A percentile compares a stretch with the other conserved stretches of the same genome.
Conservation (phyloP, 2,329 filamentous ascomycete genomes). For the Hysterium pulicare region DNA sequence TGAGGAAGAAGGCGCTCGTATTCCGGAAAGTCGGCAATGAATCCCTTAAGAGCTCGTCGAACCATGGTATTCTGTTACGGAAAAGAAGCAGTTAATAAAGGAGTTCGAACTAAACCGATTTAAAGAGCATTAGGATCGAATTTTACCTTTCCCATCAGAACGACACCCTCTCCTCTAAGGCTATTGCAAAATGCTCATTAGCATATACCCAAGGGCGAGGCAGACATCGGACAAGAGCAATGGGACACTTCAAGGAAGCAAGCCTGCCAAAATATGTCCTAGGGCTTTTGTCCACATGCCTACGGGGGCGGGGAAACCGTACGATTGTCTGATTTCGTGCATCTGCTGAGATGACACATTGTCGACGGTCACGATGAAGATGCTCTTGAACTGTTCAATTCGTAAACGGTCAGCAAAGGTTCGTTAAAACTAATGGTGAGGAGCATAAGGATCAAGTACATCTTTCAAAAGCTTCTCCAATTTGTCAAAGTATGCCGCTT, state of each 20-base stretch:
- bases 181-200: too few species aligned
- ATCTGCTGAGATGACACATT: constrained; percentile 99
- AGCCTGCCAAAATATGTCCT: too few species aligned
- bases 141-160: constrained; percentile 98
- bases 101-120: neutral
- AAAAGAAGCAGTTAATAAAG: neutral
- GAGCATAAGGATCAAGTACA: too few species aligned
- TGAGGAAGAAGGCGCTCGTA: constrained; percentile 96
- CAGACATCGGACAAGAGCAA: too few species aligned
- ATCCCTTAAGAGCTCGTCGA: constrained; percentile 95
- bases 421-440: neutral
- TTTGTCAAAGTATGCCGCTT: constrained; percentile 99
- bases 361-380: constrained; percentile 91
- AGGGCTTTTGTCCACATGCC: too few species aligned
- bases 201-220: neutral
- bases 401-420: neutral
- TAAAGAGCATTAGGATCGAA: too few species aligned
- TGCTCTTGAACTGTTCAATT: constrained; percentile 72
- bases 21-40: constrained; percentile 85
- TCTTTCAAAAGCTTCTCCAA: constrained; percentile 92
- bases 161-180: constrained; percentile 87
- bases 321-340: constrained; percentile 95
- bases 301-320: too few species aligned
- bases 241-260: too few species aligned
- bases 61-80: constrained; percentile 99